Evolutionary conservation across 2,329 filamentous ascomycete species (phyloP), one percentile per base, ranked within the genome.

Genomic region (Truncatella angustata): DNA sequence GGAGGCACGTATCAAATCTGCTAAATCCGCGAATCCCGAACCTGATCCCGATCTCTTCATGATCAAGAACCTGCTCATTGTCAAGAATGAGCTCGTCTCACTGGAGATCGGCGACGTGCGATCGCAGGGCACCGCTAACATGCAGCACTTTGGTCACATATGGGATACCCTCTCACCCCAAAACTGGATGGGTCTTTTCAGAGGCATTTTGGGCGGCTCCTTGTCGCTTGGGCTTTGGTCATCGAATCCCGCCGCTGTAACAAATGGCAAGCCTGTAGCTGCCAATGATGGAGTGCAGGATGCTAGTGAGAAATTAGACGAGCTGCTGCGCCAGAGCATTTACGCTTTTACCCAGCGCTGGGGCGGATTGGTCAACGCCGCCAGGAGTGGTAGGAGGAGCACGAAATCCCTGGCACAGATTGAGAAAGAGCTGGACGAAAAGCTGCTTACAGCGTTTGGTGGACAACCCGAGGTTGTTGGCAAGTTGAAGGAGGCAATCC

Each of bases 51-150:
- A 96, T 60, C 80, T 99, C 4, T 99, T 99, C 71, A 86, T 97
- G 64, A 87, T 99, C 62, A 94, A 93, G 61, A 96, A 99, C 66
- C 80, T 99, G 2, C 86, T 99, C 46, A 87, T 97, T 46, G 82
- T 99, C 48, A 97, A 97, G 70, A 95, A 97, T 66, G 90, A 97
- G 67, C 88, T 99, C 48, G 86, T 99, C 23, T 92, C 92, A 9
- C 91, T 99, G 56, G 94, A 99, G 72, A 97, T 99, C 59, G 92
- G 82, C 48, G 82, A 86, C 58, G 78, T 84, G 14, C 74, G 82
- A 54, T 79, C 78, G 51, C 75, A 80, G 40, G 69, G 71, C 5
- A 66, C 72, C 14, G 72, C 74, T 4, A 44, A 44, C 40, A 78
- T 82, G 73, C 81, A 85, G 59, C 82, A 87, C 61, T 86, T 87